Evolutionary conservation across 306 rosid genomes (phyloP).

Genomic region (Gynostemma pentaphyllum): DNA sequence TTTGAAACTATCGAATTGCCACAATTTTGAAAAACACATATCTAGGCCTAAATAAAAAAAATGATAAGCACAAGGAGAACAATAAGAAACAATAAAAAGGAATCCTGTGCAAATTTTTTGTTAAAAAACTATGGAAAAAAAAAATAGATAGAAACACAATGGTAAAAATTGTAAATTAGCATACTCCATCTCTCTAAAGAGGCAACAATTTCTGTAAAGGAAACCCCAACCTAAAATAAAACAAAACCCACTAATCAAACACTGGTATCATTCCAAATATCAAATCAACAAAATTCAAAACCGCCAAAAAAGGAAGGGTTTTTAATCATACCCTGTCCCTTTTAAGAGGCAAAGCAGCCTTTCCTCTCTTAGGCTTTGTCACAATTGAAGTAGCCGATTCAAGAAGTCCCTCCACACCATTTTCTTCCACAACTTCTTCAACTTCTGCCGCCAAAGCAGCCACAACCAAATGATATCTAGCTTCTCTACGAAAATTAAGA

Average conservation of each 20-base stretch:
- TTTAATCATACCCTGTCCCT: conserved; percentile 62
- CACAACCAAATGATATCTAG: conserved; percentile 17
- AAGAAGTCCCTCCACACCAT: conserved; percentile 18
- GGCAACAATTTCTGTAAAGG: not conserved
- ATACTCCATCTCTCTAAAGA: not conserved
- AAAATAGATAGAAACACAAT: not conserved
- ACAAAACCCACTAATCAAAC: conserved; percentile 12
- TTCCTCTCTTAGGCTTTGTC: conserved; percentile 71
- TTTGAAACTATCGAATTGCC: not conserved
- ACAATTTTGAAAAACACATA: not conserved
- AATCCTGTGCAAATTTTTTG: not conserved
- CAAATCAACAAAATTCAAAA: not conserved
- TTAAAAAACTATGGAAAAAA: not conserved
- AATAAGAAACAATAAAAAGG: too few relatives aligned
- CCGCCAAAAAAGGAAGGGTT: not conserved
- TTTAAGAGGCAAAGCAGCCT: conserved; percentile 86
- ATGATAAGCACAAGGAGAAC: not conserved
- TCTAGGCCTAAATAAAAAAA: not conserved
- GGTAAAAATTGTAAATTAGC: not conserved
- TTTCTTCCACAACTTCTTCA: conserved; percentile 32
- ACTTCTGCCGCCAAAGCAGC: conserved; percentile 57
- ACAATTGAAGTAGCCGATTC: conserved; percentile 14
- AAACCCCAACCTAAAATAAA: conserved; percentile 6
- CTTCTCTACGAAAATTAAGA: conserved; percentile 12
- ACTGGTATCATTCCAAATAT: not conserved